Conservation (phyloP, 2,329 filamentous ascomycete species). For the Hymenoscyphus occultus region DNA sequence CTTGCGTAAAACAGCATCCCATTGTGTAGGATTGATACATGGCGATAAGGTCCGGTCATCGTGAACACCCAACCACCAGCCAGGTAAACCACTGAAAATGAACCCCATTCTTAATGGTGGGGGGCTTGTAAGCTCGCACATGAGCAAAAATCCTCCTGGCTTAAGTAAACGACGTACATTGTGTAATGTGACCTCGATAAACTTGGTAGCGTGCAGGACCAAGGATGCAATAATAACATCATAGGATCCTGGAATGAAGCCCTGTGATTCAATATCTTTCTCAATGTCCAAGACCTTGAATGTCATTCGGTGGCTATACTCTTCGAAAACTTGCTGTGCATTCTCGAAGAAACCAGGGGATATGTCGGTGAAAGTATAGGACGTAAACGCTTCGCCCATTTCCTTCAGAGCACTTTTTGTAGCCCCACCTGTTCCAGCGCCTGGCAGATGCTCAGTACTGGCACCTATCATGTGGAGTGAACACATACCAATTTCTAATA, state of each 20-base stretch:
- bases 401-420: constrained; percentile 38
- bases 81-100: constrained; percentile 34
- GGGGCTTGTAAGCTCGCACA: constrained; percentile 31
- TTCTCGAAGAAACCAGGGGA: constrained; percentile 42
- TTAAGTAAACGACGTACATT: constrained; percentile 33
- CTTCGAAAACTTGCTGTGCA: constrained; percentile 34
- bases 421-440: constrained; percentile 37
- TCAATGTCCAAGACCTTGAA: constrained; percentile 35
- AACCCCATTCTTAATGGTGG: constrained; percentile 26
- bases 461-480: too few species aligned
- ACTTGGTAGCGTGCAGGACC: constrained; percentile 27
- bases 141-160: constrained; percentile 31
- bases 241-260: constrained; percentile 20
- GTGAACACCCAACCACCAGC: constrained; percentile 36
- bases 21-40: constrained; percentile 16
- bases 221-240: constrained; percentile 29
- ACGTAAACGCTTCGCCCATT: constrained; percentile 35
- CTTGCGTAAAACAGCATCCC: constrained; percentile 26
- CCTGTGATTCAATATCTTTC: constrained; percentile 20
- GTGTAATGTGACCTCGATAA: constrained; percentile 26
- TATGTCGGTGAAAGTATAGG: constrained; percentile 48
- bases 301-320: constrained; percentile 17
- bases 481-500: constrained; percentile 13
- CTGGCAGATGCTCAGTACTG: background rate
- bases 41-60: constrained; percentile 24